These are phyloP conservation scores for Salix exigua DNA, from an alignment of 345 rosid species.

Conservation along the genomic window DNA sequence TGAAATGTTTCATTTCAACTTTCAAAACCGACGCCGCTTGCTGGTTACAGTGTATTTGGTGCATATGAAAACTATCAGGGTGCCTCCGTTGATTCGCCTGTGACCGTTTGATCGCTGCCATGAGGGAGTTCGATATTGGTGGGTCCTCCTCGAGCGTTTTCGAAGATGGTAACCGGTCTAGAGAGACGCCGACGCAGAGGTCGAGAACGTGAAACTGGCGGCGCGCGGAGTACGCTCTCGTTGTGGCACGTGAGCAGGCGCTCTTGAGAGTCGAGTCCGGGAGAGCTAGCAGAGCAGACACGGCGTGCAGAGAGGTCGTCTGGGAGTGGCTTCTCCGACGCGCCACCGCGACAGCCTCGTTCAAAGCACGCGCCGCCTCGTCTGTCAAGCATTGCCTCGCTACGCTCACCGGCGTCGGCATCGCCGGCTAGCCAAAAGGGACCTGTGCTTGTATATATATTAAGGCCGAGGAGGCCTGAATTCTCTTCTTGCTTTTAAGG, in stretches of 20 bases:
- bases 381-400: constrained; percentile 67
- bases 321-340: constrained; percentile 60
- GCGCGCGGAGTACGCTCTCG: constrained; percentile 39
- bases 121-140: constrained; percentile 76
- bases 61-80: constrained; percentile 73
- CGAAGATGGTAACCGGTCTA: constrained; percentile 51
- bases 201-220: constrained; percentile 65
- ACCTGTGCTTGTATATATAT: not conserved
- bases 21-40: constrained; percentile 45
- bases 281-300: constrained; percentile 51
- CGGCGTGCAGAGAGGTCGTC: constrained; percentile 67
- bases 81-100: constrained; percentile 87
- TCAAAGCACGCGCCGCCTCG: constrained; percentile 59
- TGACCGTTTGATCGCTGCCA: constrained; percentile 96
- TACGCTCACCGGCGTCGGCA: constrained; percentile 60
- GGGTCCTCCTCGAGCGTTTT: constrained; percentile 39
- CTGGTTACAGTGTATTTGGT: constrained; percentile 31
- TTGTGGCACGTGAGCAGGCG: constrained; percentile 53
- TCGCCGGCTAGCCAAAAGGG: constrained; percentile 29
- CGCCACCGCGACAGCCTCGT: constrained; percentile 66
- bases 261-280: constrained; percentile 57
- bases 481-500: not conserved
- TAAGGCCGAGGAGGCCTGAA: not conserved
- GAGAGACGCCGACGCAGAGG: constrained; percentile 58
- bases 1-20: constrained; percentile 57